Conservation (phyloP, 2,329 filamentous ascomycete genomes). For the Stylonectria norvegica region DNA sequence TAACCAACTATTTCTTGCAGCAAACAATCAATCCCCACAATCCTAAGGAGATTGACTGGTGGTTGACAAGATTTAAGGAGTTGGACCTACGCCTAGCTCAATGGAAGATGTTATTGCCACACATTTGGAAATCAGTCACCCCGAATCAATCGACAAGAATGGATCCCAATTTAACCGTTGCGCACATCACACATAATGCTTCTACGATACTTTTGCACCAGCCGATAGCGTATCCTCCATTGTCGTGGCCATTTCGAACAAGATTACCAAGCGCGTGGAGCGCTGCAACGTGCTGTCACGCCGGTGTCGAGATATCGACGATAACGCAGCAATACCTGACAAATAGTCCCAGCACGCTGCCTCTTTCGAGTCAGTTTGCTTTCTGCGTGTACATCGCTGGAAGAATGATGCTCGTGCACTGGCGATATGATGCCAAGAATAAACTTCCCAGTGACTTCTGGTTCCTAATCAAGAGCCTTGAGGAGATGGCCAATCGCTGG, state of each 20-base stretch:
- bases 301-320: not conserved
- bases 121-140: not conserved
- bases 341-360: not conserved
- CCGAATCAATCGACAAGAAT: no score
- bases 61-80: not conserved
- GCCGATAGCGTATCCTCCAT: not conserved
- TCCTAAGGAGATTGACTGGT: not conserved
- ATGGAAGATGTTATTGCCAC: not conserved
- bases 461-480: not conserved
- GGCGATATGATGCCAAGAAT: not conserved
- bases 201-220: not conserved
- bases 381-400: not conserved
- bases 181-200: slow-evolving; percentile 1
- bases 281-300: not conserved
- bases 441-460: not conserved
- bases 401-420: not conserved
- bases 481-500: not conserved
- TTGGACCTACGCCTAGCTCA: not conserved
- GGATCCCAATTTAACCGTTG: not conserved
- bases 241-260: not conserved
- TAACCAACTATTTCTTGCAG: not conserved
- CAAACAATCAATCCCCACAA: not conserved
- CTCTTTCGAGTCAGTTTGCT: not conserved
- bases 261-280: not conserved
- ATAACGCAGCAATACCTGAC: not conserved